Conservation (phyloP, 441 rosid species). For the Arabidopsis lyrata region DNA sequence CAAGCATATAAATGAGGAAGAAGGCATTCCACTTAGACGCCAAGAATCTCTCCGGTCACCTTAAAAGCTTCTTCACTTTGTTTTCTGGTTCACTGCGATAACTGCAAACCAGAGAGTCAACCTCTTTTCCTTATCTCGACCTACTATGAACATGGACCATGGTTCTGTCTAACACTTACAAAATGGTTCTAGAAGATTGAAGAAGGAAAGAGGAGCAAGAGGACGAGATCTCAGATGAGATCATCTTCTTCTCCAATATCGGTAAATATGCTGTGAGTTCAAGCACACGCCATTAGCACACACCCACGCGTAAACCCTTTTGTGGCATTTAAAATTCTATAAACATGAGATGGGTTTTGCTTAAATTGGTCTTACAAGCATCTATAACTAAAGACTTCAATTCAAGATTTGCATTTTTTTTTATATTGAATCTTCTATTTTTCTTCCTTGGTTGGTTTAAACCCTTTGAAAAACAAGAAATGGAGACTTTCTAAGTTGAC, state of each 20-base stretch:
- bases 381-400: conserved; percentile 7
- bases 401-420: conserved; percentile 29
- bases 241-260: conserved; percentile 23
- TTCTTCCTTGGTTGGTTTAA: conserved; percentile 29
- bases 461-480: conserved; percentile 9
- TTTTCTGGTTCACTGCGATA: conserved; percentile 31
- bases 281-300: conserved; percentile 41
- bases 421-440: neutral
- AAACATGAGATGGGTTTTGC: conserved; percentile 40
- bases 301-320: conserved; percentile 40
- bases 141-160: conserved; percentile 28
- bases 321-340: conserved; percentile 18
- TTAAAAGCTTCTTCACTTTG: conserved; percentile 32
- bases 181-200: conserved; percentile 40
- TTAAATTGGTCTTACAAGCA: conserved; percentile 19
- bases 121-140: conserved; percentile 31
- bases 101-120: conserved; percentile 41
- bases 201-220: conserved; percentile 26
- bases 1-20: conserved; percentile 55
- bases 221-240: conserved; percentile 18
- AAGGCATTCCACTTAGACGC: conserved; percentile 67
- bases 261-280: conserved; percentile 40
- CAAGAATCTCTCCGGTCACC: conserved; percentile 52
- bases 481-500: conserved; percentile 24
- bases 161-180: conserved; percentile 32